Evolutionary conservation across 371 early-diverging fungal species (phyloP).

Genomic region (Lichtheimia ornata): DNA sequence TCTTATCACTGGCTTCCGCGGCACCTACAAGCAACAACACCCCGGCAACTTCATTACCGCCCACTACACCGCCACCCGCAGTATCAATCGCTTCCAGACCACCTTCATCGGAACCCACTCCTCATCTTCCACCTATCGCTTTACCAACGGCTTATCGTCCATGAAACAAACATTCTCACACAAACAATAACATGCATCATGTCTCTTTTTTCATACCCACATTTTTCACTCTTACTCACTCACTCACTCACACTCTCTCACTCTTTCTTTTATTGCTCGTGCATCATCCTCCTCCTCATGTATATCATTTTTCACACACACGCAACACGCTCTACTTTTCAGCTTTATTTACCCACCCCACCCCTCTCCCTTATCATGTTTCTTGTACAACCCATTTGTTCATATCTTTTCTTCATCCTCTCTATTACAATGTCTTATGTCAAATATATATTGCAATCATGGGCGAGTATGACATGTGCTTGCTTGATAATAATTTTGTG

Average conservation of each 20-base stretch:
- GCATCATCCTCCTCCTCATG: neutral
- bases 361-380: neutral
- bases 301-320: constrained; percentile 1
- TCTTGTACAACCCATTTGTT: neutral
- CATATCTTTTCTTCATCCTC: neutral
- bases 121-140: constrained; percentile 16
- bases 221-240: neutral
- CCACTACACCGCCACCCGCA: no score
- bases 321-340: neutral
- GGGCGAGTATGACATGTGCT: no score
- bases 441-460: no score
- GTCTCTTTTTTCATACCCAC: neutral
- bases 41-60: neutral
- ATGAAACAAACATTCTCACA: neutral
- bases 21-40: neutral
- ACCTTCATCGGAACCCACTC: constrained; percentile 9
- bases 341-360: neutral
- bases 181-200: neutral
- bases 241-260: neutral
- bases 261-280: neutral
- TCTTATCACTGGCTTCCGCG: constrained; percentile 23
- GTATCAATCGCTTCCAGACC: constrained; percentile 5
- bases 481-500: no score
- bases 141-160: constrained; percentile 9
- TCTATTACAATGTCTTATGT: no score